Conservation (phyloP, 1,284 basidiomycete genomes). For the Ceratobasidium sp. region DNA sequence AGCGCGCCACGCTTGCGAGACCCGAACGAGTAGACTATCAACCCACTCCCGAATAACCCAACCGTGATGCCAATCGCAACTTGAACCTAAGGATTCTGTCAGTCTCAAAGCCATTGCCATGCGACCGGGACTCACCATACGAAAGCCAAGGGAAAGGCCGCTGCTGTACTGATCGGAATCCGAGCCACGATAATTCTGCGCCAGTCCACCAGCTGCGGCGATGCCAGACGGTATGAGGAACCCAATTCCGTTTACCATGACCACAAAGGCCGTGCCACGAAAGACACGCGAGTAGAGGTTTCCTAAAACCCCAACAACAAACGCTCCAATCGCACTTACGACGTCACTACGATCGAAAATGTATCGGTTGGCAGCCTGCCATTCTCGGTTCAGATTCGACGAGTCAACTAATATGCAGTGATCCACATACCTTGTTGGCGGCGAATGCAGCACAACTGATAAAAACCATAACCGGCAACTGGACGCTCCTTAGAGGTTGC, state of each 20-base stretch:
- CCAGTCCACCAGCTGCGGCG: slow-evolving; percentile 86
- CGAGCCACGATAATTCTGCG: slow-evolving; percentile 78
- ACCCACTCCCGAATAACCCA: slow-evolving; percentile 89
- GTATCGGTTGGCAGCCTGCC: slow-evolving; percentile 55
- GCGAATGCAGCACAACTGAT: slow-evolving; percentile 82
- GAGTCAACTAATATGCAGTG: no score
- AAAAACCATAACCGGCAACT: slow-evolving; percentile 81
- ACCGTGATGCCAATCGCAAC: slow-evolving; percentile 92
- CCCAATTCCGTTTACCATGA: slow-evolving; percentile 41
- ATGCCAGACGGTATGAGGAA: slow-evolving; percentile 75
- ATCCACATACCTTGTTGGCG: slow-evolving; percentile 66
- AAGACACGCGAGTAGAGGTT: slow-evolving; percentile 87
- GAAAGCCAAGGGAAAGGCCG: slow-evolving; percentile 59
- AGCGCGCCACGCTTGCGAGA: slow-evolving; percentile 84
- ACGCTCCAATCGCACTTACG: slow-evolving; percentile 83
- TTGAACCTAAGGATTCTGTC: slow-evolving; percentile 65
- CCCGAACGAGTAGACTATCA: slow-evolving; percentile 88
- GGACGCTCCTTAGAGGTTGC: slow-evolving; percentile 75
- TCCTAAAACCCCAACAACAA: slow-evolving; percentile 84
- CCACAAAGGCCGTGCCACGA: slow-evolving; percentile 68
- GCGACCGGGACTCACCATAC: slow-evolving; percentile 47
- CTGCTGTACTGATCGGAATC: slow-evolving; percentile 60
- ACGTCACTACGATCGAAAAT: slow-evolving; percentile 65
- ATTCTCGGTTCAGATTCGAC: not conserved
- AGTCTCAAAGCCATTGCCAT: not conserved